Conservation (phyloP, 2,329 filamentous ascomycete genomes). For the Boeremia lycopersici region DNA sequence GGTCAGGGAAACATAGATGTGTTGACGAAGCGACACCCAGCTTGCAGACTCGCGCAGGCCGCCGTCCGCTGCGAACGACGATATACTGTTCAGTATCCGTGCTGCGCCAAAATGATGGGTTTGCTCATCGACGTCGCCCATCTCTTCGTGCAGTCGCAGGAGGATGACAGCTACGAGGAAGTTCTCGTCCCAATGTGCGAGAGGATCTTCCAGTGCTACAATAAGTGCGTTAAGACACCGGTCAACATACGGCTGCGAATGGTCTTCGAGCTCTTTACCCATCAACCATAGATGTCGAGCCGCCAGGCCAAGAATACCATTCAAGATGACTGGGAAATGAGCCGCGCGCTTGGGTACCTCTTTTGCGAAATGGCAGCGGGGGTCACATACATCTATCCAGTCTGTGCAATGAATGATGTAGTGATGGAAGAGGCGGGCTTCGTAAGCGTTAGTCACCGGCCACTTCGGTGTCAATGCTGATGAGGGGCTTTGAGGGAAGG, state of each 20-base stretch:
- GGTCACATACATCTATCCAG: slow-evolving; percentile 39
- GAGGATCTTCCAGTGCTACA: slow-evolving; percentile 51
- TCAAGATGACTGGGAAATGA: slow-evolving; percentile 54
- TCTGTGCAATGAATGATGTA: slow-evolving; percentile 37
- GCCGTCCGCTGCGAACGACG: slow-evolving; percentile 46
- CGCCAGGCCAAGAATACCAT: slow-evolving; percentile 55
- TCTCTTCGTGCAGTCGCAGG: slow-evolving; percentile 57
- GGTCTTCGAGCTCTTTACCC: slow-evolving; percentile 46
- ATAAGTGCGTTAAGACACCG: slow-evolving; percentile 56
- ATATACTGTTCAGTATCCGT: slow-evolving; percentile 48
- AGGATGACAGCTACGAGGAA: slow-evolving; percentile 58
- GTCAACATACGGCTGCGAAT: slow-evolving; percentile 54
- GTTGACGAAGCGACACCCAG: slow-evolving; percentile 51
- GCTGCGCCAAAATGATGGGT: slow-evolving; percentile 50
- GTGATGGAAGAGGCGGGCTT: slow-evolving; percentile 37
- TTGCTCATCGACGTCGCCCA: slow-evolving; percentile 47
- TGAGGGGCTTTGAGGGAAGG: slow-evolving; percentile 30
- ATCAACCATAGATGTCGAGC: slow-evolving; percentile 54
- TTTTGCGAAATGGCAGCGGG: slow-evolving; percentile 48
- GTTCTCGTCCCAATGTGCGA: slow-evolving; percentile 53
- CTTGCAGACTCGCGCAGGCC: slow-evolving; percentile 50
- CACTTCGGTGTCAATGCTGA: slow-evolving; percentile 27
- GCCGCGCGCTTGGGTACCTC: slow-evolving; percentile 56
- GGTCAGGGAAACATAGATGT: slow-evolving; percentile 49
- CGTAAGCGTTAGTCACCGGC: slow-evolving; percentile 33